Evolutionary conservation across 352 stramenopile species (phyloP), one percentile per base, ranked within the genome.

Genomic region (Pythium dissotocum): DNA sequence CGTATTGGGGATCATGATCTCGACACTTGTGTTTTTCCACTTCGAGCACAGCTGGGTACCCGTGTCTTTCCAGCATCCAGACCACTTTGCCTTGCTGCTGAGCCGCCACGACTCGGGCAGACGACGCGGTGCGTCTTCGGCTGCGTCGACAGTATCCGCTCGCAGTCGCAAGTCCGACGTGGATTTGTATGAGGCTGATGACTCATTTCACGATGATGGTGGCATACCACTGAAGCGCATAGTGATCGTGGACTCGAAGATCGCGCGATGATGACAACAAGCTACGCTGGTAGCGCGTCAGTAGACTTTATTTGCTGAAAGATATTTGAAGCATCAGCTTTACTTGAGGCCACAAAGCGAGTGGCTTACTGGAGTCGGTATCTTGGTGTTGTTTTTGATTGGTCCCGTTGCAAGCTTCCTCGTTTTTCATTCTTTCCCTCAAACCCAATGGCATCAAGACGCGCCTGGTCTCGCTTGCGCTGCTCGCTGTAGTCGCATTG

Each of bases 21-120:
- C 73, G 38, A 69, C 67, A 48, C 61, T 83, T 32, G 74, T 77
- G 30, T 83, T 73, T 49, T 83, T 83, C 63, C 73, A 79, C 36
- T 83, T 83, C 28, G 70, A 80, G 52, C 73, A 83, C 46, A 58
- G 70, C 28, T 83, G 76, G 76, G 35, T 40, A 13, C 35, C 35
- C 35, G 35, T 40, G 35, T 49, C 40, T 1, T 49, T 21, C 40
- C 13, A 21, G 12, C 40, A 51, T 4, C 49, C 51, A 1, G 33
- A 67, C n/a, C 24, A 61, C 35, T 35, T 46, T 26, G 38, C 49
- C 1, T 3, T 56, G 24, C 30, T 60, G 51, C 16, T 55, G 28
- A 61, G 38, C 9, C 61, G 51, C 42, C 52, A 54, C 13, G 30
- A 44, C 60, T 42, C n/a, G 6, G 48, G 49, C 3, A 4, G 38